Evolutionary conservation across 352 stramenopile species (phyloP), one percentile per base, ranked within the genome.

Genomic region (Blastocystis sp.): DNA sequence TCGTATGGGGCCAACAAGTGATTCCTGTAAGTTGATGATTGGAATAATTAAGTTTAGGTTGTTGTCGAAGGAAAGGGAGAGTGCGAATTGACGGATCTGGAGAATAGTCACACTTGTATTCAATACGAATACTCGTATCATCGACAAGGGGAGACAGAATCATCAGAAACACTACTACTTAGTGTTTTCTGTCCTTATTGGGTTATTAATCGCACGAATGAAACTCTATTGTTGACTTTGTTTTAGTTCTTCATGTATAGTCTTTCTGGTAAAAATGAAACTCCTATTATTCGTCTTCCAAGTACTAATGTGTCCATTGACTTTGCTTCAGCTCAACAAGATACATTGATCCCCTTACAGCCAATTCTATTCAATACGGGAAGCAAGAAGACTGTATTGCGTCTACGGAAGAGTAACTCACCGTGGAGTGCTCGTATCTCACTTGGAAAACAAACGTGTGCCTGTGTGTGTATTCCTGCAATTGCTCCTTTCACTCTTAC

Each of bases 341-440:
- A 42, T 27, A 59, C 44, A 11, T 4, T 48, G n/a, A 59, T 11
- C 15, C 33, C 27, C 19, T 24, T 81, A 54, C 19, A 35, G 9
- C 70, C 70, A 3, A 33, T 44, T n/a, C 24, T 81, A 5, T 81
- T 62, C 44, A 40, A 22, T 37, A 54, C 37, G 33, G 44, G 48
- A 19, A 54, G 54, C 24, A 81, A 81, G 42, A 81, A 81, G 48
- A 27, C 44, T 33, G 70, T 81, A 54, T 48, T 81, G 37, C 44
- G 44, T 22, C 24, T 81, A n/a, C 22, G 51, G 19, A 53, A 56
- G 11, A 24, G 54, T 17, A 81, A 33, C 22, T 81, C 70, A 7
- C 22, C 51, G 5, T 81, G 70, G 70, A 81, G 70, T 4, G 5
- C 40, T 11, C 60, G 24, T 35, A 37, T 40, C 27, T 66, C 44